Conservation (phyloP, 495 filamentous ascomycete species). For the Trichoderma virens region DNA sequence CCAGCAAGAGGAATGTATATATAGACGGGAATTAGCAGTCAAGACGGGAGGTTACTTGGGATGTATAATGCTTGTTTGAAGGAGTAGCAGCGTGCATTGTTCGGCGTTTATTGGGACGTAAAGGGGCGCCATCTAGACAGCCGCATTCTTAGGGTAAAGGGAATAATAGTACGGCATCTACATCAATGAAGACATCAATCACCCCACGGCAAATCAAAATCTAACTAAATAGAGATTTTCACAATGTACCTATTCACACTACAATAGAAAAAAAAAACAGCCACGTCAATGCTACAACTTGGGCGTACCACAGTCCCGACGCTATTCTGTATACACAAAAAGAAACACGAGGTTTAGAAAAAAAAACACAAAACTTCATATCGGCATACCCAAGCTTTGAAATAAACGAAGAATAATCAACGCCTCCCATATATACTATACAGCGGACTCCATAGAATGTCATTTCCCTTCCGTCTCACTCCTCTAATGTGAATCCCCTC, state of each 20-base stretch:
- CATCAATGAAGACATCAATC: neutral
- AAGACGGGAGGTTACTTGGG: neutral
- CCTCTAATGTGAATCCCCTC: neutral
- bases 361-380: neutral
- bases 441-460: neutral
- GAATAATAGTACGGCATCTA: neutral
- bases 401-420: neutral
- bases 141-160: neutral
- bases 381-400: neutral
- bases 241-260: neutral
- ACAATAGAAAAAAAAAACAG: neutral
- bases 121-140: neutral
- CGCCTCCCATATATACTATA: constrained; percentile 6
- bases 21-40: neutral
- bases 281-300: neutral
- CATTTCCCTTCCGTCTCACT: neutral
- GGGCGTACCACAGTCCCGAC: neutral
- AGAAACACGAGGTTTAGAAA: neutral
- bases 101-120: neutral
- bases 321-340: neutral
- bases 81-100: neutral
- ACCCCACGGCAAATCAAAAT: neutral
- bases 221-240: neutral
- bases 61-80: neutral
- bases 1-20: neutral